Conservation (phyloP, 2,329 filamentous ascomycete genomes). For the Hymenoscyphus fructigenus region DNA sequence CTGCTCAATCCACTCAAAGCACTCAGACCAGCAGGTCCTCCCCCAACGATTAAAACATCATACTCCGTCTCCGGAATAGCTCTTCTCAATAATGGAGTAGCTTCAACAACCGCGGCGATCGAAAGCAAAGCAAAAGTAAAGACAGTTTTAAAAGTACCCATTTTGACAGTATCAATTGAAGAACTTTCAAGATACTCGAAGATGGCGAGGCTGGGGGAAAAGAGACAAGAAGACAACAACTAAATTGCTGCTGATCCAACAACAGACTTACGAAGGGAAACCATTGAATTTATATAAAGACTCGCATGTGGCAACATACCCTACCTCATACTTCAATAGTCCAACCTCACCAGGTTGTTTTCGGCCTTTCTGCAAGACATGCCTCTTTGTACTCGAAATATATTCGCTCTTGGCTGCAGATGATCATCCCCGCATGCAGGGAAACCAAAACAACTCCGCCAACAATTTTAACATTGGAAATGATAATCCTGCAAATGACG, state of each 20-base stretch:
- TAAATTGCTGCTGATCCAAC: too few relatives aligned
- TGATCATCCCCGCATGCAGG: neutral
- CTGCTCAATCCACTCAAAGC: constrained; percentile 41
- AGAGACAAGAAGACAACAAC: too few relatives aligned
- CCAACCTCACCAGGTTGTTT: neutral
- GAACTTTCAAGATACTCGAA: neutral
- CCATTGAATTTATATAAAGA: too few relatives aligned
- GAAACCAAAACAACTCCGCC: neutral
- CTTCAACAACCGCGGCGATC: neutral
- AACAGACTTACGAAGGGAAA: too few relatives aligned
- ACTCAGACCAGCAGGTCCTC: constrained; percentile 45
- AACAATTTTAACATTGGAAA: neutral
- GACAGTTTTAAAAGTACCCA: neutral
- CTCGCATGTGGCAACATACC: too few relatives aligned
- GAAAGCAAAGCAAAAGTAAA: neutral
- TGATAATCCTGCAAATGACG: too few relatives aligned
- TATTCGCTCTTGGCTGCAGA: neutral
- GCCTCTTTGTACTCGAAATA: too few relatives aligned
- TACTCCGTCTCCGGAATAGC: constrained; percentile 5
- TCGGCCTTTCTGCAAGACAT: neutral
- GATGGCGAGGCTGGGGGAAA: too few relatives aligned
- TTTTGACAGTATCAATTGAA: neutral
- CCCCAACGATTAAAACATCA: constrained; percentile 39
- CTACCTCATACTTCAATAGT: neutral
- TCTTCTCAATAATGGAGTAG: neutral